Evolutionary conservation across 2,329 filamentous ascomycete species (phyloP).

Genomic region (Penicillium fuscoglaucum): DNA sequence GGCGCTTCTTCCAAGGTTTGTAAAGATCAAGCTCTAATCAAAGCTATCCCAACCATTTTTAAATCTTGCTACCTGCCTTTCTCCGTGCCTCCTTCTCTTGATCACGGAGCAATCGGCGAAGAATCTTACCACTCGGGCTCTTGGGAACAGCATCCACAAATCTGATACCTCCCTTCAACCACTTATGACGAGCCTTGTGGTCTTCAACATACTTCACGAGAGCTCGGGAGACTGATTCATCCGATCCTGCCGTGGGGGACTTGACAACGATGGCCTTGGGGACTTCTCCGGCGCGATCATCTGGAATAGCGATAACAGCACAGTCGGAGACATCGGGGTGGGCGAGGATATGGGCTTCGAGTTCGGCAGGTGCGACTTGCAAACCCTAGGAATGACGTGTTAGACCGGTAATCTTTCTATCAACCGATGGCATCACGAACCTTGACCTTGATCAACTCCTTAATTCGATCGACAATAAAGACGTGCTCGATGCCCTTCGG

Average conservation of each 20-base stretch:
- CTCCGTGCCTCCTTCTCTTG: slow-evolving; percentile 69
- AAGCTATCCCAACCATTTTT: slow-evolving; percentile 19
- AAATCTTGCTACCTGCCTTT: slow-evolving; percentile 67
- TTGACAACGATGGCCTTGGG: slow-evolving; percentile 67
- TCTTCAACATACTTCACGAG: slow-evolving; percentile 62
- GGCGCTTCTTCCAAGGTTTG: background rate
- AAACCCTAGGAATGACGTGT: slow-evolving; percentile 56
- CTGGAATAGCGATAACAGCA: slow-evolving; percentile 73
- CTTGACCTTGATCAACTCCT: slow-evolving; percentile 77
- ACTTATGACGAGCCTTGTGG: slow-evolving; percentile 63
- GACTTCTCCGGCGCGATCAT: slow-evolving; percentile 61
- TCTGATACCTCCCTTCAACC: slow-evolving; percentile 61
- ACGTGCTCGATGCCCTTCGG: slow-evolving; percentile 74
- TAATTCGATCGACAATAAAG: slow-evolving; percentile 79
- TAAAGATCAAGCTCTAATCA: background rate
- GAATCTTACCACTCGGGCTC: slow-evolving; percentile 63
- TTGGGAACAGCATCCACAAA: slow-evolving; percentile 61
- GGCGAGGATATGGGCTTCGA: slow-evolving; percentile 75
- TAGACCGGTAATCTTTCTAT: background rate
- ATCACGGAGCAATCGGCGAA: slow-evolving; percentile 67
- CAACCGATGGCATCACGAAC: slow-evolving; percentile 41
- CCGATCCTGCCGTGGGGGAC: slow-evolving; percentile 52
- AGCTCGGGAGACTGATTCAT: slow-evolving; percentile 50
- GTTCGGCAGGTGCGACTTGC: slow-evolving; percentile 80
- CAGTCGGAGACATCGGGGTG: slow-evolving; percentile 75